These are phyloP conservation scores for Dissophora globulifera DNA, from an alignment of 192 early-diverging fungal genomes.

Conservation along the genomic window DNA sequence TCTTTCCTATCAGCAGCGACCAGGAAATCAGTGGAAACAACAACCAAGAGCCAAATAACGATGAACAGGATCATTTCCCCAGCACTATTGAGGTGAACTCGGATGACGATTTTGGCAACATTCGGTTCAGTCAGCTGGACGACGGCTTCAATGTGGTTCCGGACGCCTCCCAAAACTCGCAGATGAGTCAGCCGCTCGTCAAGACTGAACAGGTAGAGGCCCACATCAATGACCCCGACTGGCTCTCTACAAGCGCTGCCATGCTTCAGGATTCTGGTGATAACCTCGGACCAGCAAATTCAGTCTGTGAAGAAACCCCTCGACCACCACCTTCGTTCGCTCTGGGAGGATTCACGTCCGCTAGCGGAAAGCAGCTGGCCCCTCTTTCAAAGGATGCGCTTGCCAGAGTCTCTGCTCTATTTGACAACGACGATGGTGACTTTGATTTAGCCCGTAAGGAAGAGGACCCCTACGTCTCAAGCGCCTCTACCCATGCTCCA, in stretches of 20 bases:
- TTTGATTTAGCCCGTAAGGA: not conserved
- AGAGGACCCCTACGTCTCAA: not conserved
- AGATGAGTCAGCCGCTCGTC: not conserved
- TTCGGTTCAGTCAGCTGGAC: constrained; percentile 33
- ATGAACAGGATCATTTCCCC: not conserved
- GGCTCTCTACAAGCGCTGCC: constrained; percentile 9
- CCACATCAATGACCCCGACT: not conserved
- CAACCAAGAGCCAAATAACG: not conserved
- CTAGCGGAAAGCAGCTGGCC: constrained; percentile 15
- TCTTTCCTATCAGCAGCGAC: not conserved
- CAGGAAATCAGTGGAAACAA: not conserved
- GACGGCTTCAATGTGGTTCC: constrained; percentile 23
- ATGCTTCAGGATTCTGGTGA: constrained; percentile 1
- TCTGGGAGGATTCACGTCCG: constrained; percentile 17
- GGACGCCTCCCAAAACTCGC: constrained; percentile 9
- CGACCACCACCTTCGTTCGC: not conserved
- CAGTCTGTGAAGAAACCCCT: not conserved
- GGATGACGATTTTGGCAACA: constrained; percentile 33
- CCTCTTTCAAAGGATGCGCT: constrained; percentile 21
- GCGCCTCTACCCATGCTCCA: not conserved
- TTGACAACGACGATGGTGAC: constrained; percentile 1
- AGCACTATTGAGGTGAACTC: not conserved
- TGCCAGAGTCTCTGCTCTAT: constrained; percentile 6
- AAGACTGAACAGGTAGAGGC: not conserved
- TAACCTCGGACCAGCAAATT: not conserved